A percentile compares a stretch with the other conserved stretches of the same genome.
phyloP scores from a whole-genome alignment of 495 filamentous ascomycete species.

The Lasiosphaeris hirsuta region DNA sequence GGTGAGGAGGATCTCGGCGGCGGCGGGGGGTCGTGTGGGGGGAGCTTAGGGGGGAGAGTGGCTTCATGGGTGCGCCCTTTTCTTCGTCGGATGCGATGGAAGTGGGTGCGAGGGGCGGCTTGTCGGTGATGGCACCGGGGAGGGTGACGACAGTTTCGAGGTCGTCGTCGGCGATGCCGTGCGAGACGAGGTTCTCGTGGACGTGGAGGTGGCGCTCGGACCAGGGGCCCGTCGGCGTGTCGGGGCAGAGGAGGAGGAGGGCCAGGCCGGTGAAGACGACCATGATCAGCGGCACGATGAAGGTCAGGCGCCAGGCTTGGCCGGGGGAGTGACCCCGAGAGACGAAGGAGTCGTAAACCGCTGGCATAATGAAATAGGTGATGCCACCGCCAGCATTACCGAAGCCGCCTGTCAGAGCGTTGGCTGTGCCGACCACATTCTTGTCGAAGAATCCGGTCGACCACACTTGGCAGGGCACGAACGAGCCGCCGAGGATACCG shows the following conservation, averaged over 20 bases:
- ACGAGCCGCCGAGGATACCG: conserved; percentile 84
- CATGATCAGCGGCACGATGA: conserved; percentile 78
- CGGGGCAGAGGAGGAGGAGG: conserved; percentile 73
- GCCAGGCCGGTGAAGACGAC: conserved; percentile 61
- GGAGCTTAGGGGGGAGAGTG: conserved; percentile 41
- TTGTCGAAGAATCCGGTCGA: conserved; percentile 95
- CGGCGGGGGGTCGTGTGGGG: conserved; percentile 22
- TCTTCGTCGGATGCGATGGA: conserved; percentile 21
- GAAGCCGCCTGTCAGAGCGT: conserved; percentile 79
- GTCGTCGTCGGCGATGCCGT: conserved; percentile 33
- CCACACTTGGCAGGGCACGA: conserved; percentile 97
- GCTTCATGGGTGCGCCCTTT: conserved; percentile 23
- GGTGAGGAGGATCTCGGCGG: conserved; percentile 49
- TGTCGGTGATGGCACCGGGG: conserved; percentile 56
- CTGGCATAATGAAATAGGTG: conserved; percentile 89
- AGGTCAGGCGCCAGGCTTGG: conserved; percentile 79
- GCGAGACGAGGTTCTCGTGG: conserved; percentile 42
- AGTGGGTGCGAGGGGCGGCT: conserved; percentile 18
- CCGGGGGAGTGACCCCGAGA: conserved; percentile 55
- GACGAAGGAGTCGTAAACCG: conserved; percentile 81
- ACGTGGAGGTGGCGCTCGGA: conserved; percentile 59
- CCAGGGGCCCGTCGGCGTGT: conserved; percentile 84
- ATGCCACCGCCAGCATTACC: conserved; percentile 93
- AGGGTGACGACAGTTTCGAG: conserved; percentile 43
- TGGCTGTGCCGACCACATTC: conserved; percentile 88